Base-by-base conservation (phyloP, 345 rosid genomes). In the Camelina neglecta region DNA sequence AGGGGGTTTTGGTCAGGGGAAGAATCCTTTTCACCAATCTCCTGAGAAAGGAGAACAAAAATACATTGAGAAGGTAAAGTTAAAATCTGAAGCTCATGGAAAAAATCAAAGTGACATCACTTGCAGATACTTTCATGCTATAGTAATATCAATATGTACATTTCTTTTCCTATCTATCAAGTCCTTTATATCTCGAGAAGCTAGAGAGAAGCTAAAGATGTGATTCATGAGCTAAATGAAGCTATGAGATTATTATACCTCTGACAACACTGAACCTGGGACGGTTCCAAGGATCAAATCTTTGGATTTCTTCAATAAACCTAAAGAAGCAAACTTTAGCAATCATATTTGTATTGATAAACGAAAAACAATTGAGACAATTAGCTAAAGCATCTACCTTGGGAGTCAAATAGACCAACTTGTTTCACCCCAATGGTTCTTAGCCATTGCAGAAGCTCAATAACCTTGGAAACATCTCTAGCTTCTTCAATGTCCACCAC, bases 221-320 rank as follows among this genome's bases (percentile, higher is more conserved):
- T 18, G 51, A 54, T 47, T 45, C 72, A 55, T 1, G 33, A 26
- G 8, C 33, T 63, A 10, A 48, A 18, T n/a, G 53, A 67, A 49
- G 21, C 18, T 8, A 24, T 26, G 9, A 35, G 59, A 60, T 42
- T n/a, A 50, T 8, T 44, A 42, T 66, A 79, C 82, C 75, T 83
- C 85, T 65, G 81, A 84, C 10, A 75, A 66, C 51, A 61, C 12
- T 18, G 78, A 78, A 85, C 85, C 75, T 60, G 80, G 72, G 78
- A 79, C 80, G 73, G 74, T 61, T 81, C 82, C 76, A 77, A 92
- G 59, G 55, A 92, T 85, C 57, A 68, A 81, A 51, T 87, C 87
- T 81, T 89, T 89, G 55, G 89, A 88, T 79, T 85, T 89, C 88
- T 95, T 88, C 78, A 93, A 76, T 49, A 91, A 79, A 66, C 99